These are phyloP conservation scores for Yarrowia galli DNA, from an alignment of 1,139 yeast genomes.

Conservation along the genomic window DNA sequence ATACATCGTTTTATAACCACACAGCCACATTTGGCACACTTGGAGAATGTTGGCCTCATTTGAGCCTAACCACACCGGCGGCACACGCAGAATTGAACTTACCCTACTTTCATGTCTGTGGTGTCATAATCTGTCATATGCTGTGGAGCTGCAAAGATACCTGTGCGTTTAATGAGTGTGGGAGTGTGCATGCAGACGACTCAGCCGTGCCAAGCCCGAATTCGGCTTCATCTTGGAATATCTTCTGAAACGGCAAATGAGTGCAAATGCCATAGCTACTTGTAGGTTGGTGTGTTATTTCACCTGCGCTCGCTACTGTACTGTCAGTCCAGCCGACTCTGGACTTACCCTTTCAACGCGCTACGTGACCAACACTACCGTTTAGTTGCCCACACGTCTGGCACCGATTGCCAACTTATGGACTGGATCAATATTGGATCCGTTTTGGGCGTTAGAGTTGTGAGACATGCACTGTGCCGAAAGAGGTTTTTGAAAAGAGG, in stretches of 20 bases:
- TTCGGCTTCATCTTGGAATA: neutral
- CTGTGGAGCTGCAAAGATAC: slow-evolving; percentile 2
- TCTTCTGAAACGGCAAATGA: neutral
- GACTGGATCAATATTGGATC: slow-evolving; percentile 9
- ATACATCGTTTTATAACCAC: neutral
- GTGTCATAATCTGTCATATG: slow-evolving; percentile 28
- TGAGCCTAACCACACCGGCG: neutral
- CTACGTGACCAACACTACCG: too few relatives aligned
- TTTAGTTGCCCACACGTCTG: too few relatives aligned
- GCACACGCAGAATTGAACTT: neutral
- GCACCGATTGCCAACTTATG: too few relatives aligned
- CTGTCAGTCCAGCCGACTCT: too few relatives aligned
- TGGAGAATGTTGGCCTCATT: slow-evolving; percentile 4
- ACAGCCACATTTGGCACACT: neutral
- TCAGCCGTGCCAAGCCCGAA: slow-evolving; percentile 17
- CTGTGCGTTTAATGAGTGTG: slow-evolving; percentile 16
- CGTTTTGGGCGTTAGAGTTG: slow-evolving; percentile 20
- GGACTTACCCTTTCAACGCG: too few relatives aligned
- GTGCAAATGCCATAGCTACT: too few relatives aligned
- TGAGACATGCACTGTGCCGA: neutral
- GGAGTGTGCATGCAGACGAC: neutral
- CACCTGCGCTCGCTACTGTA: too few relatives aligned
- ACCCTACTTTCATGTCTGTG: slow-evolving; percentile 4
- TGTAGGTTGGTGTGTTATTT: too few relatives aligned
- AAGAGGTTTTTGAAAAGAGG: neutral